Base-by-base conservation (phyloP, 345 rosid species). In the Toxicodendron radicans region DNA sequence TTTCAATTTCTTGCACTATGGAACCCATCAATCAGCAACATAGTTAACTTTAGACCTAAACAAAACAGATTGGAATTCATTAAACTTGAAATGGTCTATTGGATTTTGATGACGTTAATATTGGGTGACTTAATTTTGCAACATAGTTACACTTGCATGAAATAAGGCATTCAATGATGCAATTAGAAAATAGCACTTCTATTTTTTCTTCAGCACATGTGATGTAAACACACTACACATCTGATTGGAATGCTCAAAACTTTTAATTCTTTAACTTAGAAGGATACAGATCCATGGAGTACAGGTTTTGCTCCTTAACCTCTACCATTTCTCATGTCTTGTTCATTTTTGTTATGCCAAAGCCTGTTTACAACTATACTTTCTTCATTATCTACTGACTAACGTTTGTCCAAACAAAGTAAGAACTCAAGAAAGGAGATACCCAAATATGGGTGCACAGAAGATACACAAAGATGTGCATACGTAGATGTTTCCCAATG, bases 11-110 rank as follows among this genome's bases (percentile, higher is more conserved):
- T 58, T 62, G 43, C 58, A 30, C 63, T 75, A 17, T 7, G 35
- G 51, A 64, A 70, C 59, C 53, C 51, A 65, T 70, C 45, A 56
- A 56, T 58, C 32, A 67, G 58, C 64, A 73, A 32, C 63, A 72
- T 11, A 35, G 61, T 58, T 43, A 49, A 27, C 63, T 73, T 61
- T 21, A 58, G 5, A 56, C 66, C 72, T 48, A 41, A 5, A 67
- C 10, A 58, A 72, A 51, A 27, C 56, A 71, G 27, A 58, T 58
- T 41, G 27, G 20, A 45, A 20, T 24, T 11, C 54, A 23, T 4
- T 58, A 43, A 58, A 57, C 17, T 68, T 51, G 11, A 52, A 51
- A 30, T 7, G 20, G 27, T 32, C 46, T 10, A 51, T 2, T 54
- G 51, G 61, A 12, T 54, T 54, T 69, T 70, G 53, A 32, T 14